Evolutionary conservation across 169 alveolate genomes (phyloP), one percentile per base, ranked within the genome.

Genomic region (Cryptosporidium canis): DNA sequence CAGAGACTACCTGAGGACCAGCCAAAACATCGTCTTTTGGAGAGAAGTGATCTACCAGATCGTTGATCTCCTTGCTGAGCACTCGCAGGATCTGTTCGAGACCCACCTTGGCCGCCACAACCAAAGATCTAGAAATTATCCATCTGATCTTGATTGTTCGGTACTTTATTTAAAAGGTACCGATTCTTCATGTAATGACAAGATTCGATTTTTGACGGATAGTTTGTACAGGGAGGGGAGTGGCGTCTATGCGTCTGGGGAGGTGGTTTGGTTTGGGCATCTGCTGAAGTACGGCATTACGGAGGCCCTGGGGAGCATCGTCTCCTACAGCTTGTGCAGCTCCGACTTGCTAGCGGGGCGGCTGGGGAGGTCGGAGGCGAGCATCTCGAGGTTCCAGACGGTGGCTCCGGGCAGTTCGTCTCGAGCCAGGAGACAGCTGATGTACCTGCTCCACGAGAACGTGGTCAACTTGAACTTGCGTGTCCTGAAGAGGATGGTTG

Each of bases 241-340:
- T 27, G 87, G 87, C 3, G 37, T 39, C 3, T 77, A 77, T 43
- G 41, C 77, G 8, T 56, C 71, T 12, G 39, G 77, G 2, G 58
- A 58, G 11, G 41, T 44, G 6, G 41, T 77, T 31, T 77, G 87
- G 87, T 77, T 55, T 77, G 72, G 77, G 14, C 51, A 77, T 77
- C 18, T 58, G 14, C 44, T 77, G 4, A 77, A 41, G 33, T 77
- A 77, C 41, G 72, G 87, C 12, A 43, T 77, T 18, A 77, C 72
- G 3, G 84, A 70, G 24, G 58, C 55, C 1, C 31, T 70, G 8
- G 84, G 84, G 3, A 70, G 35, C 53, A 21, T 70, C 4, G 39
- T 70, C 9, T 70, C 84, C 14, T 70, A 35, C 21, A 70, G 55
- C 21, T 31, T 70, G 11, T 29, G 67, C 53, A 31, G 67, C 18